A percentile compares a stretch with the other conserved stretches of the same genome.
phyloP scores from a whole-genome alignment of 2,329 filamentous ascomycete genomes.

The Colletotrichum truncatum region DNA sequence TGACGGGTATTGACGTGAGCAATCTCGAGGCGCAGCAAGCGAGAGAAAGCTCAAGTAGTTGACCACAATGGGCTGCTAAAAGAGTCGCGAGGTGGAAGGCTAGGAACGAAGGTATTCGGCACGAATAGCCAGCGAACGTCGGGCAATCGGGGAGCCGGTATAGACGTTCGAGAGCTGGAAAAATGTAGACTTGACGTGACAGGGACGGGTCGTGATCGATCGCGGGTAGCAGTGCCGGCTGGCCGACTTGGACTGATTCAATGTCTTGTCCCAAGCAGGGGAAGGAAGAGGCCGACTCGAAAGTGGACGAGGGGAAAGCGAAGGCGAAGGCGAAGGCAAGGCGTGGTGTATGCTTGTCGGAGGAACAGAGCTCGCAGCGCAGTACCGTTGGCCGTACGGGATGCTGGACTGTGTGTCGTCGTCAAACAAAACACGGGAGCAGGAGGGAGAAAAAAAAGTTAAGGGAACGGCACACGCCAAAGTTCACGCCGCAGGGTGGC shows the following conservation, averaged over 20 bases:
- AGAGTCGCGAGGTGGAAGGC: neutral
- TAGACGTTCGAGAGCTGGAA: neutral
- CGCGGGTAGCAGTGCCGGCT: neutral
- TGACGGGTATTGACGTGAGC: slow-evolving; percentile 42
- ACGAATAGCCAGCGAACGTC: neutral
- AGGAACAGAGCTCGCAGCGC: slow-evolving; percentile 18
- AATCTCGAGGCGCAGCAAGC: slow-evolving; percentile 5
- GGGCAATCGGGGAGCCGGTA: neutral
- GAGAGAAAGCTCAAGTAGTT: slow-evolving; percentile 7
- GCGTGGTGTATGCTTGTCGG: neutral
- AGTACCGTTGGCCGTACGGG: slow-evolving; percentile 9
- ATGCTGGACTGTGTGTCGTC: slow-evolving; percentile 14
- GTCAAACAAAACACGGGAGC: slow-evolving; percentile 9
- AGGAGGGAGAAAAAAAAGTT: neutral
- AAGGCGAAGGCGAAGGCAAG: neutral
- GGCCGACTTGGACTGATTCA: neutral
- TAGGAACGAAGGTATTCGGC: neutral
- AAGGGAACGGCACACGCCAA: slow-evolving; percentile 15
- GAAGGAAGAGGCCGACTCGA: neutral
- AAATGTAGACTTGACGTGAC: neutral
- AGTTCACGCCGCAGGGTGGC: slow-evolving; percentile 28
- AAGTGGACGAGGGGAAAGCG: neutral
- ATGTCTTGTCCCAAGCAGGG: neutral
- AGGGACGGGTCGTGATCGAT: neutral
- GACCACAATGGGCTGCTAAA: neutral